Evolutionary conservation across 768 basidiomycete species (phyloP), one percentile per base, ranked within the genome.

Genomic region (Sporobolomyces phaffii): DNA sequence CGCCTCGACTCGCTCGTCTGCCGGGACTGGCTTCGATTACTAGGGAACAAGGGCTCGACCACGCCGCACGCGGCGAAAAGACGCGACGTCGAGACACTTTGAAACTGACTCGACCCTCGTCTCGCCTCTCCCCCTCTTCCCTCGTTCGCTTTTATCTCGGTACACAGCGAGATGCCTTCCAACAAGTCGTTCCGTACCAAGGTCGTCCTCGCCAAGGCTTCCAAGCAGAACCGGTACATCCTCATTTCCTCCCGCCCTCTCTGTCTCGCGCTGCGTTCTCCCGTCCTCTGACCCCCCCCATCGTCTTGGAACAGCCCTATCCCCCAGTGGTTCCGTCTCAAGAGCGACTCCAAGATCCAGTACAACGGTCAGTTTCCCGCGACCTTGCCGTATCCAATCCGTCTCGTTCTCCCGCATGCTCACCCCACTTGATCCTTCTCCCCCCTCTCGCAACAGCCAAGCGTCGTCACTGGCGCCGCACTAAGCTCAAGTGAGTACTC

Each of bases 161-260:
- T 34, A 18, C 28, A 7, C 51, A 72, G 70, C 64, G 69, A 71
- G 65, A 71, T 72, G 94, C 94, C 94, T 81, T 97, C 94, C 78
- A 91, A 97, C 87, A 99, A 99, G 82, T 85, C 91, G 65, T 97
- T 97, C 85, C 85, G 89, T 78, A 92, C 89, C 79, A 99, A 99
- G 84, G 87, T 87, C 79, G 93, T 86, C 78, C 89, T 99, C 75
- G 91, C 94, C 78, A 99, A 98, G 85, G 91, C 91, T 68, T 80
- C 83, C 68, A 87, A 91, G 77, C 92, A 96, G 84, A 99, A 99
- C 84, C 85, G 94, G 89, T 91, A 75, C 74, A 84, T 78, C 63
- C 34, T 43, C 31, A 26, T 41, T 36, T 22, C 22, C 40, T 5
- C 6, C 29, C 56, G 3, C 5, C 7, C 15, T 31, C 1, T n/a